Percentiles rank a stretch among this genome's conserved stretches.
phyloP scores from a whole-genome alignment of 1,284 basidiomycete genomes.

The Lentinus polychrous region DNA sequence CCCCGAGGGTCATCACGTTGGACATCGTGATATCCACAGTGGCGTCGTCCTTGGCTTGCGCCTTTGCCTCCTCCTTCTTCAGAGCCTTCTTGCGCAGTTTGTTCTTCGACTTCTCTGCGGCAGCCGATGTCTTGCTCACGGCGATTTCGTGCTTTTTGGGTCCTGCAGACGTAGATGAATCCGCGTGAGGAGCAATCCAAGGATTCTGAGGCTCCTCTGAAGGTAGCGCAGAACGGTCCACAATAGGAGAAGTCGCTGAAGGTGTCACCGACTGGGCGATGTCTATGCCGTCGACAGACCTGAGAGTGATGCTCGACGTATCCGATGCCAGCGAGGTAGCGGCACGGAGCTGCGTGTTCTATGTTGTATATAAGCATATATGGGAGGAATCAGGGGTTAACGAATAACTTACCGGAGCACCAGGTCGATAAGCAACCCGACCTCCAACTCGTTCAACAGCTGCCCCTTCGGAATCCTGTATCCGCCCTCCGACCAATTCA shows the following conservation, averaged over 20 bases:
- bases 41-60: constrained; percentile 63
- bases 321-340: constrained; percentile 50
- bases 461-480: constrained; percentile 28
- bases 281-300: constrained; percentile 48
- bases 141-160: constrained; percentile 65
- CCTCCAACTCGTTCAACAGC: constrained; percentile 48
- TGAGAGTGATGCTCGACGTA: constrained; percentile 62
- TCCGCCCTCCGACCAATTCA: constrained; percentile 22
- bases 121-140: constrained; percentile 55
- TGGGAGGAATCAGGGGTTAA: not conserved
- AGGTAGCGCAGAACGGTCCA: constrained; percentile 11
- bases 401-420: constrained; percentile 29
- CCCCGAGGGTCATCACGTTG: constrained; percentile 39
- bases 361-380: not conserved
- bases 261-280: constrained; percentile 18
- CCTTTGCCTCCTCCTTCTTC: constrained; percentile 48
- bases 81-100: constrained; percentile 57
- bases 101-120: constrained; percentile 59
- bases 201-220: constrained; percentile 45
- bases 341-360: constrained; percentile 19
- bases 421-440: constrained; percentile 50
- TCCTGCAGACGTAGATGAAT: constrained; percentile 30
- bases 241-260: constrained; percentile 12
- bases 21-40: constrained; percentile 68
- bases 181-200: constrained; percentile 51